Base-by-base conservation (phyloP, 2,329 filamentous ascomycete genomes). In the Thielaviopsis musarum region DNA sequence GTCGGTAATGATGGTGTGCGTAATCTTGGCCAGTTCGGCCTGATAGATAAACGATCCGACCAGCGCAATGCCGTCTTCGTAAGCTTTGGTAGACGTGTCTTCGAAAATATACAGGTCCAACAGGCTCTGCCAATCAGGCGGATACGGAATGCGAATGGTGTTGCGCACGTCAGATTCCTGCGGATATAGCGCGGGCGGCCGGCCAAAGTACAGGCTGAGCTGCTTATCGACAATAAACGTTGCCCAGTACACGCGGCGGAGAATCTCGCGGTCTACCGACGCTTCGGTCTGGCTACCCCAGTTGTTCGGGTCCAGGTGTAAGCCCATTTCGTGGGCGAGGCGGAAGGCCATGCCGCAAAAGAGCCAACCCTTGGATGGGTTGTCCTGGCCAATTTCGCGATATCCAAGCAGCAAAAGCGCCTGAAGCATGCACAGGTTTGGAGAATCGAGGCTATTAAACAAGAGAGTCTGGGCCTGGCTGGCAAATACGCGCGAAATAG, bases 341-440 rank as follows among this genome's bases (percentile, higher is more conserved):
- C 75, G 71, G 62, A 76, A 78, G 9, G 75, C 74, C 74, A 78
- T 77, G 54, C 75, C 75, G 28, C 74, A 76, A 57, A 75, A 77
- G 1, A 77, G 66, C 75, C 75, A 78, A 13, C 75, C 75, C 58
- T 75, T 77, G 19, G 74, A 77, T 1, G 70, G 67, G n/a, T 72
- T 70, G 0, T 75, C 73, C 22, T 72, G 70, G 3, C 75, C 75
- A 51, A 77, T 76, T 61, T 75, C 74, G 17, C 72, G 69, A 59
- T 77, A 74, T 10, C 74, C 73, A 1, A 78, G 61, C 0, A 77
- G 63, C 5, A 74, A 67, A 15, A 78, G 65, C 0, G 74, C 72
- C 60, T 77, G 73, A 9, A 77, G 65, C 10, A 72, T 72, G 7
- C 75, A 76, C 19, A 78, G 68, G 57, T 76, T 72, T 9, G 75